phyloP scores from a whole-genome alignment of 108 stramenopile genomes.

The Epipyxis sp. region DNA sequence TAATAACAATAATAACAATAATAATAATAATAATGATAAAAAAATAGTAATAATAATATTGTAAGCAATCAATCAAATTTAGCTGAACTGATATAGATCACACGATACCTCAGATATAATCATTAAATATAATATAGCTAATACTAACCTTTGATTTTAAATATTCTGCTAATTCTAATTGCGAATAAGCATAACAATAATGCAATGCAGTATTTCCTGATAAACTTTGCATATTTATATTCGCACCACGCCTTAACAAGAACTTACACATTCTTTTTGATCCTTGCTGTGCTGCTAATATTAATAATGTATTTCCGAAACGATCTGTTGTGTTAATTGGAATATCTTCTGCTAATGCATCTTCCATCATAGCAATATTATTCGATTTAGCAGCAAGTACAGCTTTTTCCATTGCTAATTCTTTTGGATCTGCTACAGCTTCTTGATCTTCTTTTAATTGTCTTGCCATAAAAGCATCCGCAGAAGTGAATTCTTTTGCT shows the following conservation, averaged over 20 bases:
- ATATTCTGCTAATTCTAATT: slow-evolving; percentile 53
- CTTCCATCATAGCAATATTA: slow-evolving; percentile 37
- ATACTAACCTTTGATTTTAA: slow-evolving; percentile 21
- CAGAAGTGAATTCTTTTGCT: slow-evolving; percentile 18
- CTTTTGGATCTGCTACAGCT: not conserved
- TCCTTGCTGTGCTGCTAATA: slow-evolving; percentile 58
- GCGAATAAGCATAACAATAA: slow-evolving; percentile 51
- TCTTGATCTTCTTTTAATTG: not conserved
- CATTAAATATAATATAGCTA: too few relatives aligned
- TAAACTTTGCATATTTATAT: slow-evolving; percentile 59
- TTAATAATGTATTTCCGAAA: slow-evolving; percentile 59
- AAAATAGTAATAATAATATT: too few relatives aligned
- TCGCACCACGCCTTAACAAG: slow-evolving; percentile 58
- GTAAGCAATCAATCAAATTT: too few relatives aligned
- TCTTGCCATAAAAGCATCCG: not conserved
- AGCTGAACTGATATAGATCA: too few relatives aligned
- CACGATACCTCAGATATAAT: too few relatives aligned
- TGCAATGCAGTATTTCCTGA: slow-evolving; percentile 62
- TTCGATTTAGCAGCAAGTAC: slow-evolving; percentile 16
- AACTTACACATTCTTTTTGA: slow-evolving; percentile 57
- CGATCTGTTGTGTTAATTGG: slow-evolving; percentile 49
- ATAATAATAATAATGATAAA: too few relatives aligned
- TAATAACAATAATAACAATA: too few relatives aligned
- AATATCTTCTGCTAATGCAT: slow-evolving; percentile 16
- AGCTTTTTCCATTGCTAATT: slow-evolving; percentile 8